Conservation (phyloP, 1,284 basidiomycete genomes). For the Rhodotorula sp. region DNA sequence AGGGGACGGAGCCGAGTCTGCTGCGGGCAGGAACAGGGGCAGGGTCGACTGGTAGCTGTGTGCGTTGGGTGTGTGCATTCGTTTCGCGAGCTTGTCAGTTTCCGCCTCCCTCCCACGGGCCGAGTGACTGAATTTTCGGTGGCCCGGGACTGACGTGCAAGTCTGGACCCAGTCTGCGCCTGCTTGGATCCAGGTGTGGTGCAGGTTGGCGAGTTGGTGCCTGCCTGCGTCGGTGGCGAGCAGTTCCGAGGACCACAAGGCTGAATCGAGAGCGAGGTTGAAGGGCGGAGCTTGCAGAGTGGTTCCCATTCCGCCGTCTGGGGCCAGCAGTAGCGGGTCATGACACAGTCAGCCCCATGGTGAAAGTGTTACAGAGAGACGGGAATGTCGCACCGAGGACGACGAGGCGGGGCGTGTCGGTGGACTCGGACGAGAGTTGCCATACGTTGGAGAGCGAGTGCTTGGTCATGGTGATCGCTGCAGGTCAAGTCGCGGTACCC, state of each 20-base stretch:
- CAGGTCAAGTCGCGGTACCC: neutral
- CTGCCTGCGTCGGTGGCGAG: conserved; percentile 54
- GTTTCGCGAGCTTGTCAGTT: too few relatives aligned
- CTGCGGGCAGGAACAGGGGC: conserved; percentile 30
- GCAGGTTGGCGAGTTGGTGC: conserved; percentile 59
- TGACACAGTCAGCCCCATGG: neutral
- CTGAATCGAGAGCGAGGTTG: conserved; percentile 26
- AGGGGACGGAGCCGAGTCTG: neutral
- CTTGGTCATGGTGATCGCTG: neutral
- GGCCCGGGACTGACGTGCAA: conserved; percentile 38
- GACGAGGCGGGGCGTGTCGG: too few relatives aligned
- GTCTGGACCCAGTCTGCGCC: conserved; percentile 59
- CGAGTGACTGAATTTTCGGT: too few relatives aligned
- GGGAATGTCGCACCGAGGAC: neutral
- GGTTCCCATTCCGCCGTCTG: conserved; percentile 38
- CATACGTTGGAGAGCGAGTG: too few relatives aligned
- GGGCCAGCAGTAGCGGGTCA: too few relatives aligned
- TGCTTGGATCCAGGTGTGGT: conserved; percentile 72
- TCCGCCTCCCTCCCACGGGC: too few relatives aligned
- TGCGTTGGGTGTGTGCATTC: too few relatives aligned
- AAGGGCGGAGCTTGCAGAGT: conserved; percentile 32
- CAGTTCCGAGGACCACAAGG: conserved; percentile 33
- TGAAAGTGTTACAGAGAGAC: neutral
- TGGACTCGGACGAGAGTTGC: too few relatives aligned
- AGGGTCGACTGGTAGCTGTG: conserved; percentile 36